phyloP scores from a whole-genome alignment of 805 yeast species.

The Teunomyces tritomae region DNA sequence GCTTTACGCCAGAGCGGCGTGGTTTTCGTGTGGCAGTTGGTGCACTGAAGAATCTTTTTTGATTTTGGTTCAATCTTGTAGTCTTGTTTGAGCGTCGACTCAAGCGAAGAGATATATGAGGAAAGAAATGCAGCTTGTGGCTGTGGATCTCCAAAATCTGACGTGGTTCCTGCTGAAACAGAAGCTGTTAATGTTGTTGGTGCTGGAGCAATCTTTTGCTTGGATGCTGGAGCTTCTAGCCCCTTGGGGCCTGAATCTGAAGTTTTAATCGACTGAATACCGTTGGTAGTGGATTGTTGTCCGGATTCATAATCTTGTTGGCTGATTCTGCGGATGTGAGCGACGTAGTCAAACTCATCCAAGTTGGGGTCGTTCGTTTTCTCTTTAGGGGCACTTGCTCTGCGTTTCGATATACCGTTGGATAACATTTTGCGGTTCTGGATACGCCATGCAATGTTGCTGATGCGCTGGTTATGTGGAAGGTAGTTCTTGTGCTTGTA shows the following conservation, averaged over 20 bases:
- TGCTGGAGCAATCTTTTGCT: neutral
- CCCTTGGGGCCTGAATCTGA: constrained; percentile 1
- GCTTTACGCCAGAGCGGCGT: constrained; percentile 47
- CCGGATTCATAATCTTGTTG: constrained; percentile 30
- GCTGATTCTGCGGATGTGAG: constrained; percentile 41
- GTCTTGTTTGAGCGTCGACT: constrained; percentile 32
- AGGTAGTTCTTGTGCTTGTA: constrained; percentile 39
- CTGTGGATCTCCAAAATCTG: neutral
- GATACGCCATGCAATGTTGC: constrained; percentile 46
- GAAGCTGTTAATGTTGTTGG: constrained; percentile 4
- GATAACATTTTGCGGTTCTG: constrained; percentile 33
- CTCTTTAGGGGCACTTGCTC: constrained; percentile 2
- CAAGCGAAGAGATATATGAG: constrained; percentile 38
- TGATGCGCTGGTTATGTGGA: constrained; percentile 41
- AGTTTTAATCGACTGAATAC: too few relatives aligned
- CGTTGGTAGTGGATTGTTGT: neutral
- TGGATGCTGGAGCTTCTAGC: neutral
- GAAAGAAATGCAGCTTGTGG: constrained; percentile 22
- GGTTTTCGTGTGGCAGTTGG: constrained; percentile 43
- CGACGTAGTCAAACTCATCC: constrained; percentile 46
- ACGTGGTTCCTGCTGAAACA: constrained; percentile 1
- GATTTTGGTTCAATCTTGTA: constrained; percentile 9
- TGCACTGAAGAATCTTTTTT: constrained; percentile 26
- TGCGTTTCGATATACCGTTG: neutral
- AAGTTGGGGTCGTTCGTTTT: constrained; percentile 23